Percentiles rank a stretch among this genome's conserved stretches.
These are phyloP conservation scores for Fusarium aywerte DNA, from an alignment of 2,329 filamentous ascomycete species.

Conservation along the genomic window DNA sequence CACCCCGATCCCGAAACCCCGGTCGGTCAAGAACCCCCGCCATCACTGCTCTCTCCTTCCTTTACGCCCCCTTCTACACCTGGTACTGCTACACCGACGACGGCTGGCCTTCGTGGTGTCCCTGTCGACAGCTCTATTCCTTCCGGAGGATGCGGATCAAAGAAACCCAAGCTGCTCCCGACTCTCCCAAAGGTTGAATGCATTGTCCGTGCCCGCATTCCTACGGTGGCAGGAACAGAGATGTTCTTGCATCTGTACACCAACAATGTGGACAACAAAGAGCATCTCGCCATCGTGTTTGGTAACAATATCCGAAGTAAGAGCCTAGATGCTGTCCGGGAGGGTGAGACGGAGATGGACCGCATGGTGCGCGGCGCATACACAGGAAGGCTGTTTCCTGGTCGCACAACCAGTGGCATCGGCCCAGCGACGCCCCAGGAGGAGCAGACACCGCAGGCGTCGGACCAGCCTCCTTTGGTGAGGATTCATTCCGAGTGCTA, in stretches of 20 bases:
- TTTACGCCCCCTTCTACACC: slow-evolving; percentile 79
- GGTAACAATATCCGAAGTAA: slow-evolving; percentile 82
- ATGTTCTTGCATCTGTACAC: slow-evolving; percentile 98
- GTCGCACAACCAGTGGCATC: slow-evolving; percentile 79
- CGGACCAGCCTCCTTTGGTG: slow-evolving; percentile 72
- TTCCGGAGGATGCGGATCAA: slow-evolving; percentile 69
- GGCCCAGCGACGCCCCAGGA: slow-evolving; percentile 48
- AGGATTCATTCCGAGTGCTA: slow-evolving; percentile 99
- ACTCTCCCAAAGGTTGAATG: slow-evolving; percentile 88
- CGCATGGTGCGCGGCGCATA: slow-evolving; percentile 96
- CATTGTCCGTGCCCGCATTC: slow-evolving; percentile 92
- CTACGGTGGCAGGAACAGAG: slow-evolving; percentile 88
- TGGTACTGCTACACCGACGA: slow-evolving; percentile 64
- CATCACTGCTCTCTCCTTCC: slow-evolving; percentile 85
- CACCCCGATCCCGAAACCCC: slow-evolving; percentile 35
- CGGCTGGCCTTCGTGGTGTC: slow-evolving; percentile 60
- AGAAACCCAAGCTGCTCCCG: slow-evolving; percentile 77
- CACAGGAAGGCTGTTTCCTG: slow-evolving; percentile 85
- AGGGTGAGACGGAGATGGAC: slow-evolving; percentile 86
- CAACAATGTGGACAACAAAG: slow-evolving; percentile 93
- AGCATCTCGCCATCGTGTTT: slow-evolving; percentile 97
- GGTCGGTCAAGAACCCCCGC: slow-evolving; percentile 55
- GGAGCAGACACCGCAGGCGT: slow-evolving; percentile 16
- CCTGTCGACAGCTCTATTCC: slow-evolving; percentile 69
- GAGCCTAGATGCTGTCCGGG: slow-evolving; percentile 75